phyloP scores from a whole-genome alignment of 495 filamentous ascomycete species.

The Trichoderma parareesei region DNA sequence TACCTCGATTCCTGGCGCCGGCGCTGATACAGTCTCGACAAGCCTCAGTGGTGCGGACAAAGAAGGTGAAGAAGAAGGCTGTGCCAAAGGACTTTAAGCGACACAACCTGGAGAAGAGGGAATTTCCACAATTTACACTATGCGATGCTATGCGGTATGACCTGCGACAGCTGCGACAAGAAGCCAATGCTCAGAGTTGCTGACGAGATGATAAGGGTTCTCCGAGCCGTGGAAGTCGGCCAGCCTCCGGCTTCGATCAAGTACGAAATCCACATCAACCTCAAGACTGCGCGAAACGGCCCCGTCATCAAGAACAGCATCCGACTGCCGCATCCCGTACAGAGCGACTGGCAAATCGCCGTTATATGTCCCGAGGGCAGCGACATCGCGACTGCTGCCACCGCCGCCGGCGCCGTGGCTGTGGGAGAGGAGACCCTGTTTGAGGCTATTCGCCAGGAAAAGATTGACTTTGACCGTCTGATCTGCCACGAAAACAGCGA shows the following conservation, averaged over 20 bases:
- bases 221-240: constrained; percentile 88
- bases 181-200: neutral
- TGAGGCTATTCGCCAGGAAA: constrained; percentile 61
- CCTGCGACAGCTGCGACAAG: neutral
- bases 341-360: constrained; percentile 74
- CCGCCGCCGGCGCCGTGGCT: constrained; percentile 63
- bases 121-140: constrained; percentile 62
- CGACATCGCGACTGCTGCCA: constrained; percentile 58
- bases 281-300: constrained; percentile 73
- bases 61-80: constrained; percentile 51
- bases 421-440: constrained; percentile 84
- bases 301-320: constrained; percentile 79
- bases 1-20: constrained; percentile 36
- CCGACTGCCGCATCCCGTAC: constrained; percentile 79
- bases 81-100: constrained; percentile 43
- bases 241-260: constrained; percentile 60
- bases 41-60: constrained; percentile 34
- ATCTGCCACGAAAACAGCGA: constrained; percentile 77
- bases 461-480: constrained; percentile 79
- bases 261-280: constrained; percentile 77
- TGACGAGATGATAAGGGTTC: constrained; percentile 51
- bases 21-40: constrained; percentile 31
- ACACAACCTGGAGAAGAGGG: constrained; percentile 44
- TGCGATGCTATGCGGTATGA: constrained; percentile 89
- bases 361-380: constrained; percentile 80